Percentiles rank a stretch among this genome's conserved stretches.
These are phyloP conservation scores for Gentiana dahurica DNA, from an alignment of 257 asterid species.

Conservation along the genomic window DNA sequence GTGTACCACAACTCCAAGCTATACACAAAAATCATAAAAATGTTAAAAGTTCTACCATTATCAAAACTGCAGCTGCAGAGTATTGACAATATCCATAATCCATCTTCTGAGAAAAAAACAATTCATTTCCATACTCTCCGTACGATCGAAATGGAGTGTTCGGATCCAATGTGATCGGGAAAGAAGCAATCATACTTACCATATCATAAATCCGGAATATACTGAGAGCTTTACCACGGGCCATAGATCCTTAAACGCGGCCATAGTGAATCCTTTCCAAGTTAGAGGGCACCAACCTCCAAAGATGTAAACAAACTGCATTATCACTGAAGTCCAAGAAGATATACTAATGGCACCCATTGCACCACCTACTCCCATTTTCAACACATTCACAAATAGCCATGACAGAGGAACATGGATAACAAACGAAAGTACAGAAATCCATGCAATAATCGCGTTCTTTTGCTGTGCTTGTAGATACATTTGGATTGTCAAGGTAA, in stretches of 20 bases:
- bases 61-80: no score
- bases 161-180: no score
- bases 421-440: slow-evolving; percentile 37
- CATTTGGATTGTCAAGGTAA: slow-evolving; percentile 69
- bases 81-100: no score
- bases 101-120: no score
- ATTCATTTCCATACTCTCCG: no score
- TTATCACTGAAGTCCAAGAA: slow-evolving; percentile 46
- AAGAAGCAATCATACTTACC: slow-evolving; percentile 30
- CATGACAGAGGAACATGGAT: slow-evolving; percentile 71
- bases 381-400: slow-evolving; percentile 38
- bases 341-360: slow-evolving; percentile 64
- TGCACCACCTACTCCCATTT: slow-evolving; percentile 66
- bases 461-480: slow-evolving; percentile 88
- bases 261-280: slow-evolving; percentile 64
- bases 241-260: slow-evolving; percentile 54
- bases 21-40: slow-evolving; percentile 4
- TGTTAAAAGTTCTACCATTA: no score
- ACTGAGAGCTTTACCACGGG: slow-evolving; percentile 83
- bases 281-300: slow-evolving; percentile 86
- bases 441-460: slow-evolving; percentile 62
- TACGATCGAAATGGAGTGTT: no score
- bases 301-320: slow-evolving; percentile 60
- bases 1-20: slow-evolving; percentile 91
- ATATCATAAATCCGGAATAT: slow-evolving; percentile 76